Base-by-base conservation (phyloP, 345 rosid species). In the Gossypium stocksii region DNA sequence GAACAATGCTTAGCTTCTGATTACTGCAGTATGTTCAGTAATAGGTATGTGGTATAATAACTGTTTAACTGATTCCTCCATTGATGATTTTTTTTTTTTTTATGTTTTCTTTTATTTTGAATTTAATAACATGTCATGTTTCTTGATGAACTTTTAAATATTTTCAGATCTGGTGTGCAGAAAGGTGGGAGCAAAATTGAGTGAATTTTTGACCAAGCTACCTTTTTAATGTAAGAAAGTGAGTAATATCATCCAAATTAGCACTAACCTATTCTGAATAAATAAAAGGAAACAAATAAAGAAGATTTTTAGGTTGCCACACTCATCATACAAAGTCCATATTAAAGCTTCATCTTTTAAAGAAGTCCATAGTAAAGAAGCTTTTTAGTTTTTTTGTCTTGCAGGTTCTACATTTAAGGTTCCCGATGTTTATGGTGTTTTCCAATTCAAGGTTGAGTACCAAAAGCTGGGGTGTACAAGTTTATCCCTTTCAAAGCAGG, bases 401-500 rank as follows among this genome's bases (percentile, higher is more conserved):
- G 80, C 88, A 88, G 97, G 97, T 93, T 54, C 84, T 81, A 53
- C 89, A 71, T 91, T 91, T 58, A 87, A 85, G 86, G 92, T 89
- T 76, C 92, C 97, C n/a, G 91, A 91, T 83, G 91, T 89, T 69
- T 88, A 89, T 76, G 97, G 93, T 52, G 97, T 91, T 68, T 91
- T 89, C 84, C 92, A 91, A 65, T 89, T 89, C 74, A 91, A 89
- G 89, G 84, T 91, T 57, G 93, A 91, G 77, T 85, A 91, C 76
- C 84, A 88, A 75, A 85, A 82, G 77, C 86, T 89, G 61, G 97
- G 97, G 20, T 89, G 88, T 79, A 83, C 91, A 57, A 81, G 86
- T 78, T 76, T 91, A 74, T 86, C 89, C 49, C 85, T 89, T 25
- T 81, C 93, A 69, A 89, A 91, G 79, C 93, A 91, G 88, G 93